A percentile compares a stretch with the other conserved stretches of the same genome.
Conservation (phyloP, 306 rosid species). For the Glycine tomentella region DNA sequence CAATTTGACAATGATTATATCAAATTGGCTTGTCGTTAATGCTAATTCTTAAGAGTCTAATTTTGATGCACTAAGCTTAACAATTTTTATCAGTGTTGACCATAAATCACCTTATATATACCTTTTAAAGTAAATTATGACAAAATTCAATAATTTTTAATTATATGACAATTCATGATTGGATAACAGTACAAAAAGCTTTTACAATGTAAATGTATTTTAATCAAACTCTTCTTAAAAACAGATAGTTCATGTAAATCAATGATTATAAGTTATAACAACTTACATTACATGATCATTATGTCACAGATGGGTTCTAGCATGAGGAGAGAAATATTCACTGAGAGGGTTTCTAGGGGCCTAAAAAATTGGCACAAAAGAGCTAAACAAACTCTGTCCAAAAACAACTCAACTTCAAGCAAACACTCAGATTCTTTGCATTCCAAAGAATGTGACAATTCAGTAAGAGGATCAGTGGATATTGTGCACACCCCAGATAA, state of each 20-base stretch:
- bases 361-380: slow-evolving; percentile 63
- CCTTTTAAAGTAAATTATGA: neutral
- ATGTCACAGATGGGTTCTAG: slow-evolving; percentile 66
- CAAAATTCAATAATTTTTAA: no score
- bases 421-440: slow-evolving; percentile 33
- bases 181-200: no score
- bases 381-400: slow-evolving; percentile 50
- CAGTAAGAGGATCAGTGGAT: slow-evolving; percentile 19
- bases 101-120: neutral
- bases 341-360: slow-evolving; percentile 55
- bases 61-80: neutral
- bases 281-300: neutral
- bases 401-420: slow-evolving; percentile 22
- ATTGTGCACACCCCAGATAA: slow-evolving; percentile 13
- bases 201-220: no score
- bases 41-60: neutral
- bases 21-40: neutral
- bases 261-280: no score
- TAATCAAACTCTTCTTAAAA: neutral
- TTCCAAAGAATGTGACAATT: slow-evolving; percentile 41
- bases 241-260: no score
- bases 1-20: neutral
- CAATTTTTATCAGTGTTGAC: neutral
- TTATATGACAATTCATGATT: neutral
- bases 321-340: slow-evolving; percentile 66